Base-by-base conservation (phyloP, 305 asterid genomes). In the Fraxinus xanthoxyloides region DNA sequence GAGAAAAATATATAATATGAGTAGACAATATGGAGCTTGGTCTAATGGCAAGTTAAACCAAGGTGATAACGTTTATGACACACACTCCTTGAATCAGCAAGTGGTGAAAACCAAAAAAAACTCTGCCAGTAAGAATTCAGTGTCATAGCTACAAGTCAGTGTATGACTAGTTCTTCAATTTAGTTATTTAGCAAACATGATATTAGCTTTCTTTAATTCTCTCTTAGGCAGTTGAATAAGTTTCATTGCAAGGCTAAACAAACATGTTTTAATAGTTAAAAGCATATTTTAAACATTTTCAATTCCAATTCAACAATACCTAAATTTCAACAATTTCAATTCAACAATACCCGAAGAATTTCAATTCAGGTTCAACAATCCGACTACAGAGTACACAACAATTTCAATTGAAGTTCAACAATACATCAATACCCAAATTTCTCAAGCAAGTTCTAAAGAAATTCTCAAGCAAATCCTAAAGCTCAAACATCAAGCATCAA, bases 41-140 rank as follows among this genome's bases (percentile, higher is more conserved):
- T 67, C 38, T 28, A 67, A 67, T 30, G 21, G 74, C 23, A 28
- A 67, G 74, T 26, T 26, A 67, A 67, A 5, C 76, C 12, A 69
- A 24, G 61, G 38, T 17, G 34, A 74, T 26, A 43, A 56, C 1
- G 10, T 51, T 19, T 61, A 10, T 59, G 63, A 30, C 63, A 30
- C 63, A 32, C 34, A 9, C 24, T 31, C 31, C 76, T 51, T 34
- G 56, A 56, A 35, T 28, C 32, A 74, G 17, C 36, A 26, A 32
- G 36, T 10, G 35, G 8, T 4, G 30, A 38, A 51, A 32, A 63
- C 36, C 13, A 34, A 23, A 35, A 75, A 21, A 73, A 63, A 30
- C 70, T 40, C 59, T 32, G 43, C 80, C 63, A 21, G 40, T 30
- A 75, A 81, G 75, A 77, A 82, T 7, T 74, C 32, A 65, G 4